Conservation (phyloP, 768 basidiomycete genomes). For the Lactifluus subvellereus region DNA sequence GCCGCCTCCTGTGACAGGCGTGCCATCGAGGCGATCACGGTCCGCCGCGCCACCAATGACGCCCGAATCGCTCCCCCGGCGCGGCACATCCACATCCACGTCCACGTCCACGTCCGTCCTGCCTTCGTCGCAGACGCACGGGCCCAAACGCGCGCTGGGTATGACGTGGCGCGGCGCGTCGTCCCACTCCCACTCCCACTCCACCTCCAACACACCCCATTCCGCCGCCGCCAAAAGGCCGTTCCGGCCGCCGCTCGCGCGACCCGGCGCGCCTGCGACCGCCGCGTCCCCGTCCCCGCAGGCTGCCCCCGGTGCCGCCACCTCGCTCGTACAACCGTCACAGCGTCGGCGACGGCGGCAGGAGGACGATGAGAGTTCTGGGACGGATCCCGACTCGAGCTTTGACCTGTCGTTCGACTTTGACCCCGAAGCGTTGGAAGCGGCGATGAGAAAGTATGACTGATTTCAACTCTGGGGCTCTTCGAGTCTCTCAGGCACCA, state of each 20-base stretch:
- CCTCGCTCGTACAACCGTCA: not conserved
- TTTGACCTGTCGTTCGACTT: conserved; percentile 18
- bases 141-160: conserved; percentile 3
- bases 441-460: conserved; percentile 11
- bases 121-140: not conserved
- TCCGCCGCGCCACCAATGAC: not conserved
- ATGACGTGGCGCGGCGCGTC: conserved; percentile 5
- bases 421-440: conserved; percentile 18
- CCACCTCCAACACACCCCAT: not conserved
- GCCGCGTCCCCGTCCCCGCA: not conserved
- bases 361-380: not conserved
- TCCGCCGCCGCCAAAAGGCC: conserved; percentile 8
- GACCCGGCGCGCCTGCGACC: not conserved
- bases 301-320: not conserved
- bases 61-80: not conserved
- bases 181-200: not conserved
- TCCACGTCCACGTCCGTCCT: not conserved
- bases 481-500: not conserved
- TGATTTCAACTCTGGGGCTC: not conserved
- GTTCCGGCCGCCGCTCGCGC: conserved; percentile 9
- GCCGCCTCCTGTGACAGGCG: not conserved
- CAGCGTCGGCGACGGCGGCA: not conserved
- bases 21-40: not conserved
- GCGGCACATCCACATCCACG: not conserved
- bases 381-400: conserved; percentile 16